Percentiles rank a stretch among this genome's conserved stretches.
phyloP scores from a whole-genome alignment of 1,139 yeast genomes.

The Candida albicans region DNA sequence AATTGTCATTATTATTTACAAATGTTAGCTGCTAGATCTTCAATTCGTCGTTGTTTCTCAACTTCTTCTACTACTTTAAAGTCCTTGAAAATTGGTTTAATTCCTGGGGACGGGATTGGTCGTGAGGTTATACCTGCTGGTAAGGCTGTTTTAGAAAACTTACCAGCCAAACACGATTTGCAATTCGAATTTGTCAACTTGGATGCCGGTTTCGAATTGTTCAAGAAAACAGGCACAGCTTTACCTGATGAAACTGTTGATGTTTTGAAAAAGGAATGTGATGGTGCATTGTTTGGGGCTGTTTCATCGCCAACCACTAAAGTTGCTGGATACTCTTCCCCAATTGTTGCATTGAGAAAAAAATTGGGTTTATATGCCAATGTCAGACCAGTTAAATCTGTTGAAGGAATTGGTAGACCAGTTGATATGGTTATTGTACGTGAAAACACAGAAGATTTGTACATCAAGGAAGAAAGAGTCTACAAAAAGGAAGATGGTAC shows the following conservation, averaged over 20 bases:
- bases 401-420: slow-evolving; percentile 77
- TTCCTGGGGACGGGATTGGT: slow-evolving; percentile 99
- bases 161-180: slow-evolving; percentile 73
- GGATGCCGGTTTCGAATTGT: slow-evolving; percentile 92
- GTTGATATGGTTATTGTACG: slow-evolving; percentile 97
- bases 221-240: slow-evolving; percentile 91
- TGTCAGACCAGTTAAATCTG: slow-evolving; percentile 96
- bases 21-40: slow-evolving; percentile 24
- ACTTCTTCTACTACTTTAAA: slow-evolving; percentile 33
- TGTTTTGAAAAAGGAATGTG: slow-evolving; percentile 77
- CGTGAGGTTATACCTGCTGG: slow-evolving; percentile 98
- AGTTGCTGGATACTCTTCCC: slow-evolving; percentile 96
- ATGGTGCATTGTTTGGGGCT: slow-evolving; percentile 97
- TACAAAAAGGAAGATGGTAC: slow-evolving; percentile 70
- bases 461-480: slow-evolving; percentile 87
- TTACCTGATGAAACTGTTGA: slow-evolving; percentile 90
- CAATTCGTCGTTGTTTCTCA: slow-evolving; percentile 38
- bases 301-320: slow-evolving; percentile 93
- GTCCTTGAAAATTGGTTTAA: slow-evolving; percentile 55
- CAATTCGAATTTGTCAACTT: slow-evolving; percentile 82
- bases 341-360: slow-evolving; percentile 96
- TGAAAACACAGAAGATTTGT: slow-evolving; percentile 96
- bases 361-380: slow-evolving; percentile 93
- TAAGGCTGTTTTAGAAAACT: slow-evolving; percentile 74
- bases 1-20: not conserved